Evolutionary conservation across 768 basidiomycete genomes (phyloP).

Genomic region (Tulasnella sp.): DNA sequence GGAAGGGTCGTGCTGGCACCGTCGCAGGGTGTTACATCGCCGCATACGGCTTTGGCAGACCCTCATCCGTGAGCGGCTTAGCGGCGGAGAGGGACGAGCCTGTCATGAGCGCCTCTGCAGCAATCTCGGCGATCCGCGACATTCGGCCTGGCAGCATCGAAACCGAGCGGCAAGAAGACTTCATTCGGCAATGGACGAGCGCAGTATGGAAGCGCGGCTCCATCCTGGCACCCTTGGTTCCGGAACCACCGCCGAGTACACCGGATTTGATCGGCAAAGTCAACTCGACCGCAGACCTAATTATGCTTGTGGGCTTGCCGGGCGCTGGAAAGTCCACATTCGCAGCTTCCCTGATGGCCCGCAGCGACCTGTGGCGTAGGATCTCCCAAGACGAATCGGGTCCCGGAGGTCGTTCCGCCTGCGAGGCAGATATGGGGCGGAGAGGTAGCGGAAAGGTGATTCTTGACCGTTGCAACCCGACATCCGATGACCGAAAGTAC

Average conservation of each 20-base stretch:
- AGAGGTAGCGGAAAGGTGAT: constrained; percentile 42
- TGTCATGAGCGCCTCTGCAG: constrained; percentile 48
- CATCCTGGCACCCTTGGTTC: constrained; percentile 49
- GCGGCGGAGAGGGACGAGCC: constrained; percentile 39
- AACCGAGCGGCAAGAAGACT: constrained; percentile 54
- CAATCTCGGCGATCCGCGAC: constrained; percentile 48
- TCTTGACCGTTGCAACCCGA: constrained; percentile 57
- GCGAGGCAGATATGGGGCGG: constrained; percentile 52
- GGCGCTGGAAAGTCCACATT: constrained; percentile 62
- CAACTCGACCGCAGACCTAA: constrained; percentile 43
- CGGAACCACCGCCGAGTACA: constrained; percentile 51
- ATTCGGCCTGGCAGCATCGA: constrained; percentile 58
- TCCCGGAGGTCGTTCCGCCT: constrained; percentile 47
- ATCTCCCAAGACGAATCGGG: constrained; percentile 54
- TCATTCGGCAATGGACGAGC: constrained; percentile 57
- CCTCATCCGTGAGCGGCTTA: constrained; percentile 38
- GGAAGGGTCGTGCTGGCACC: constrained; percentile 60
- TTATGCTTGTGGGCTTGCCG: constrained; percentile 58
- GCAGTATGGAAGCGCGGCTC: constrained; percentile 57
- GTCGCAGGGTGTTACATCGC: constrained; percentile 59
- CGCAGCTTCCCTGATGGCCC: constrained; percentile 46
- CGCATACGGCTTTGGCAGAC: constrained; percentile 52
- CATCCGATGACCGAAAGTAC: constrained; percentile 45
- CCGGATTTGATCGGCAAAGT: constrained; percentile 47
- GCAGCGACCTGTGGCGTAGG: constrained; percentile 47